These are phyloP conservation scores for Hypoxylon lienhwacheense DNA, from an alignment of 495 filamentous ascomycete genomes.

Conservation along the genomic window DNA sequence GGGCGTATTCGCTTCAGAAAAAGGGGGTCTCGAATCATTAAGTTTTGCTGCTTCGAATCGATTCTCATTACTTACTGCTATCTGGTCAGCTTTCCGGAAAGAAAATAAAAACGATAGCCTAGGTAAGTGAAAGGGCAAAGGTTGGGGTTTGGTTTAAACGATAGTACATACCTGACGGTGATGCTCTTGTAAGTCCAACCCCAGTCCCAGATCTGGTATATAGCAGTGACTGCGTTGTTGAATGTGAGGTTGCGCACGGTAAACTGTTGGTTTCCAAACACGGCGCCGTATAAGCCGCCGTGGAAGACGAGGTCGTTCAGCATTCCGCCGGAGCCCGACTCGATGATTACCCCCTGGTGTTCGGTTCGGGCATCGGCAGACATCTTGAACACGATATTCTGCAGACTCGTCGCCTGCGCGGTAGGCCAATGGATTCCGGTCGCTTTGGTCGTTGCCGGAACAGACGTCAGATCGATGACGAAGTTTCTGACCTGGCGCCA, in stretches of 20 bases:
- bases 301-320: slow-evolving; percentile 72
- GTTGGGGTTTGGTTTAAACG: neutral
- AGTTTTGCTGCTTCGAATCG: no score
- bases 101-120: neutral
- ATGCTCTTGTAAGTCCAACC: slow-evolving; percentile 71
- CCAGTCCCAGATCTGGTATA: slow-evolving; percentile 56
- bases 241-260: slow-evolving; percentile 74
- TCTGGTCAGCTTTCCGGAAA: slow-evolving; percentile 1
- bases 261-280: slow-evolving; percentile 79
- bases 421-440: slow-evolving; percentile 81
- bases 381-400: slow-evolving; percentile 74
- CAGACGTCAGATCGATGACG: slow-evolving; percentile 66
- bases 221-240: slow-evolving; percentile 55
- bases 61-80: slow-evolving; percentile 18
- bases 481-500: slow-evolving; percentile 76
- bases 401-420: slow-evolving; percentile 70
- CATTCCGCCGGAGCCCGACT: slow-evolving; percentile 73
- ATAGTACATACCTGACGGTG: slow-evolving; percentile 46
- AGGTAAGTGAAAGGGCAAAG: neutral
- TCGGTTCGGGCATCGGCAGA: slow-evolving; percentile 55
- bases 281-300: slow-evolving; percentile 65
- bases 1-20: no score
- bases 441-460: slow-evolving; percentile 54
- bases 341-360: slow-evolving; percentile 77
- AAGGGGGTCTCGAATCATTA: no score